phyloP scores from a whole-genome alignment of 768 basidiomycete species.

The Clavaria fumosa region DNA sequence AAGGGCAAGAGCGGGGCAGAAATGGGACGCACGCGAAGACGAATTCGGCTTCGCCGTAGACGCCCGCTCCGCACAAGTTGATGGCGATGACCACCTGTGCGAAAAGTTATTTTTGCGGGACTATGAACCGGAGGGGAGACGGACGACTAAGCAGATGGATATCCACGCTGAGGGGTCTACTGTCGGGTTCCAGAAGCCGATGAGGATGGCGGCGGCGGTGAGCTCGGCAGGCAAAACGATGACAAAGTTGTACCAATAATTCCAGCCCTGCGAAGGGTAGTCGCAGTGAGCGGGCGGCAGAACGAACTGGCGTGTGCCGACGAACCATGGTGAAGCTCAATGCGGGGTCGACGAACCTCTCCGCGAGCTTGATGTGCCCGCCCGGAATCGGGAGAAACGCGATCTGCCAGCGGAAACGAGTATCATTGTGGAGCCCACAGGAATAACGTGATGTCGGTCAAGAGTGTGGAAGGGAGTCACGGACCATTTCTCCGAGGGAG shows the following conservation, averaged over 20 bases:
- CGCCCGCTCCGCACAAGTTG: slow-evolving; percentile 62
- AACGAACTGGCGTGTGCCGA: no score
- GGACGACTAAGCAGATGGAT: slow-evolving; percentile 57
- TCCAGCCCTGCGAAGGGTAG: no score
- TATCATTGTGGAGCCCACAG: no score
- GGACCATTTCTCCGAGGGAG: slow-evolving; percentile 27
- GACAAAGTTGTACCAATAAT: slow-evolving; percentile 46
- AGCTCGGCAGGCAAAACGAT: slow-evolving; percentile 61
- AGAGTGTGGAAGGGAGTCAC: no score
- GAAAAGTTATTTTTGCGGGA: no score
- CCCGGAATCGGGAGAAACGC: slow-evolving; percentile 69
- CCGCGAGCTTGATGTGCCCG: slow-evolving; percentile 67
- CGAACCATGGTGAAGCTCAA: slow-evolving; percentile 10
- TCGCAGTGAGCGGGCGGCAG: no score
- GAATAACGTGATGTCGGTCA: no score
- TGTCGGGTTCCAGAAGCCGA: slow-evolving; percentile 51
- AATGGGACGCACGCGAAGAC: slow-evolving; percentile 69
- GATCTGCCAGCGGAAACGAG: no score
- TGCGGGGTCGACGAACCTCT: slow-evolving; percentile 68
- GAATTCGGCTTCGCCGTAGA: slow-evolving; percentile 78
- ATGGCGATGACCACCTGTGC: slow-evolving; percentile 59
- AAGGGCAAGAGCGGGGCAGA: no score
- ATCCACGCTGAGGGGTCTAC: slow-evolving; percentile 69
- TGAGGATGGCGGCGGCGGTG: slow-evolving; percentile 59
- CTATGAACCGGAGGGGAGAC: no score